Base-by-base conservation (phyloP, 768 basidiomycete genomes). In the Leccinum longicurvipes region DNA sequence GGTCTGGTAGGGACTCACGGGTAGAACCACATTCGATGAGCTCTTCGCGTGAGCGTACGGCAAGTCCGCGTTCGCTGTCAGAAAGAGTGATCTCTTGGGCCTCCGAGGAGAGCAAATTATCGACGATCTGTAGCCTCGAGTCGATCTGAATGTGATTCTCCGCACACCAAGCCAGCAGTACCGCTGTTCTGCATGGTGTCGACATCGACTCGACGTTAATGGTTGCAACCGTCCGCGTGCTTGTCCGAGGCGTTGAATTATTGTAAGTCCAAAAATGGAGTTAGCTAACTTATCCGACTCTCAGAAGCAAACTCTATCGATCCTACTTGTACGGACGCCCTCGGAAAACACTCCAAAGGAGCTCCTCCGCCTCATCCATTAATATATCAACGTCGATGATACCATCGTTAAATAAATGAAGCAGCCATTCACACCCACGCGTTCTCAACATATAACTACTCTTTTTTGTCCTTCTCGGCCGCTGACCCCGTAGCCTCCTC, bases 141-240 rank as follows among this genome's bases (percentile, higher is more conserved):
- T 84, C 82, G 51, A 85, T 77, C 56, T 65, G 66, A 45, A 85
- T 63, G 44, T 65, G 69, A 59, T 79, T 78, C 23, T 73, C 64
- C 27, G 66, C 50, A 59, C 82, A 84, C 84, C 84, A 86, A 42
- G 66, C 63, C 6, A 82, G 60, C 17, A 84, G 64, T 42, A 52
- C 29, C 25, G 50, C 11, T 39, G 53, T 49, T 39, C 19, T 62
- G 44, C 53, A 50, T 31, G 61, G 56, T 32, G 65, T 59, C 67
- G 72, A 71, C 31, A 42, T 17, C n/a, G 42, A 44, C 23, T 44
- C 42, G n/a, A 11, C 11, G 41, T 21, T 47, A 9, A 28, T 9
- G 19, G 21, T 42, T 19, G 19, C 41, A n/a, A n/a, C 3, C 24
- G 12, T 9, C 12, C 23, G 11, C 4, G 6, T 3, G n/a, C n/a